Evolutionary conservation across 2,329 filamentous ascomycete genomes (phyloP), one percentile per base, ranked within the genome.

Genomic region (Calonectria ilicicola): DNA sequence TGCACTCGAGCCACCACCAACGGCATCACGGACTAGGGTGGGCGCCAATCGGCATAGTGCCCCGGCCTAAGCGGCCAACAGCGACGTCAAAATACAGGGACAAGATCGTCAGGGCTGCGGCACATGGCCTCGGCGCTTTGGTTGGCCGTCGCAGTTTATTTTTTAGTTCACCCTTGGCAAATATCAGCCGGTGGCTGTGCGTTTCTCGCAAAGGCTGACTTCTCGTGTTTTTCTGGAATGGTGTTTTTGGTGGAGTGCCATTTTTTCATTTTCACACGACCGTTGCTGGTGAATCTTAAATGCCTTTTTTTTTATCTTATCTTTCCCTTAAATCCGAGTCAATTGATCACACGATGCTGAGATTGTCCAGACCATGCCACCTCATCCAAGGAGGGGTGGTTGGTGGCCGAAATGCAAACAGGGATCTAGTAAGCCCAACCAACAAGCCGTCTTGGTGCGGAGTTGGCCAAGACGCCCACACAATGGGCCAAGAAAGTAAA

Each of bases 121-220:
- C 53, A 35, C 53, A 40, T 66, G 17, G 23, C 46, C 47, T 69
- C 51, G 65, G 42, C 32, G 27, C 21, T 42, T 51, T 66, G 47
- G 40, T 26, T 35, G 5, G 23, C 40, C 35, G 66, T 71, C 67
- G 66, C 62, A 63, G 67, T 67, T 77, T 60, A 26, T 60, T 60
- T 60, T 42, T 58, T 77, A 74, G 71, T 73, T 74, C 75, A 62
- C 27, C 56, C 76, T 77, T 78, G 73, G 76, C 75, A 53, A 64
- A 49, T 73, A 63, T 67, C 53, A 40, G 64, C 69, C 63, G 72
- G 53, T 65, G 46, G 32, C 29, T 26, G 70, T 62, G 35, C 46
- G 27, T 51, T 49, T 51, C 63, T 69, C 15, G 23, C 19, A 23
- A 42, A 27, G 38, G 40, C 40, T 63, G 58, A 38, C 58, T 21